Conservation (phyloP, 108 stramenopile species). For the Thalassiosira profunda region DNA sequence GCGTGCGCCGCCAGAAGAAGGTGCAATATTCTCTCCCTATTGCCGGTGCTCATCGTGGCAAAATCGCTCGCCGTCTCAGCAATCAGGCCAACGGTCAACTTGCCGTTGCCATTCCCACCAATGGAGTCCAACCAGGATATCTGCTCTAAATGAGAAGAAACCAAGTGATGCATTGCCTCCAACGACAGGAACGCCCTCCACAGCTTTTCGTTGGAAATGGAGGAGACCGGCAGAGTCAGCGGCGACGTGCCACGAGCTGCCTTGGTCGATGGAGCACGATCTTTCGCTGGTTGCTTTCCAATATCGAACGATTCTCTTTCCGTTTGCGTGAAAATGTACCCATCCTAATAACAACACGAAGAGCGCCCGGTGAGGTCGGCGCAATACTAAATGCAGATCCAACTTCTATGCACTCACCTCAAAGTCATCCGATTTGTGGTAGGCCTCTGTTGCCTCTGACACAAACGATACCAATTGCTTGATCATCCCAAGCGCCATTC, state of each 20-base stretch:
- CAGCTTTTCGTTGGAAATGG: conserved; percentile 42
- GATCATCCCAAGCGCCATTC: conserved; percentile 27
- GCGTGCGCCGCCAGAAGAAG: conserved; percentile 57
- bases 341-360: too few relatives aligned
- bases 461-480: conserved; percentile 45
- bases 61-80: conserved; percentile 80
- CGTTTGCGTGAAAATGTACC: conserved; percentile 49
- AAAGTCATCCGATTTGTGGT: conserved; percentile 80
- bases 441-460: conserved; percentile 68
- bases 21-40: conserved; percentile 74
- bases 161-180: conserved; percentile 56
- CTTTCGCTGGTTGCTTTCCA: too few relatives aligned
- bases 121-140: conserved; percentile 14
- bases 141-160: conserved; percentile 42
- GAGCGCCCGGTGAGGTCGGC: too few relatives aligned
- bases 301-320: conserved; percentile 44
- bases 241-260: conserved; percentile 5
- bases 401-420: conserved; percentile 71
- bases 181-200: conserved; percentile 80
- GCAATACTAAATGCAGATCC: too few relatives aligned
- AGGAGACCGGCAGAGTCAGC: conserved; percentile 35
- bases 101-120: background rate
- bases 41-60: conserved; percentile 80
- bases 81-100: conserved; percentile 35
- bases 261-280: conserved; percentile 11